Conservation (phyloP, 225 moss, liverwort and hornwort species). For the Sphagnum contortum region DNA sequence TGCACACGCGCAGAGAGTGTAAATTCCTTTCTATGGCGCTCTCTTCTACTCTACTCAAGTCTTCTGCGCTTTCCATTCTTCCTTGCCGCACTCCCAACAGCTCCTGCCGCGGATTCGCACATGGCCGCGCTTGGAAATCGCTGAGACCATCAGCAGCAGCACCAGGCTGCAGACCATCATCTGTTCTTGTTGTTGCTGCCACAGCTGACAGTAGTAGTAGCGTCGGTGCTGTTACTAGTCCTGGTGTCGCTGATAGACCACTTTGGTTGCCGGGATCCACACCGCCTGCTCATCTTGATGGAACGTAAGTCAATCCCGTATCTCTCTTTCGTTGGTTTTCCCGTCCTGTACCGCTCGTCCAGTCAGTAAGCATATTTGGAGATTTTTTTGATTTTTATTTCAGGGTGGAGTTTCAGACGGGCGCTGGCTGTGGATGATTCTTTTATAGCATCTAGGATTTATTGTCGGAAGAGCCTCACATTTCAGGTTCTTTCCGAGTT, state of each 20-base stretch:
- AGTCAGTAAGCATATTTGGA: not conserved
- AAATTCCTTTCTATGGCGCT: too few relatives aligned
- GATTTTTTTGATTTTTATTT: not conserved
- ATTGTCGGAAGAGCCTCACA: not conserved
- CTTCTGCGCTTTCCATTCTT: too few relatives aligned
- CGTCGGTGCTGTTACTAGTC: not conserved
- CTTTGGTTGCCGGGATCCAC: constrained; percentile 11
- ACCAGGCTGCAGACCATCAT: too few relatives aligned
- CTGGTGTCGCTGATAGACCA: constrained; percentile 6
- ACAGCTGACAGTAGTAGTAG: too few relatives aligned
- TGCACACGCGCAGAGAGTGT: too few relatives aligned
- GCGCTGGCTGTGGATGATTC: not conserved
- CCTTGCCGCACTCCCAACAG: too few relatives aligned
- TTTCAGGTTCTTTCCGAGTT: not conserved
- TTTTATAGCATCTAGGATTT: not conserved
- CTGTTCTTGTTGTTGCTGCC: too few relatives aligned
- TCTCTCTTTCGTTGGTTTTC: not conserved
- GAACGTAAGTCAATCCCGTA: not conserved
- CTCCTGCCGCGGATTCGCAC: too few relatives aligned
- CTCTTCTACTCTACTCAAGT: too few relatives aligned
- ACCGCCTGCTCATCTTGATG: constrained; percentile 8
- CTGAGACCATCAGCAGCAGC: too few relatives aligned
- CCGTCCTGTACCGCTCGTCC: not conserved
- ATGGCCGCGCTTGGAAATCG: too few relatives aligned
- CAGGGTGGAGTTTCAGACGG: not conserved